Percentiles rank a stretch among this genome's conserved stretches.
phyloP scores from a whole-genome alignment of 2,329 filamentous ascomycete species.

The Camillea tinctor region DNA sequence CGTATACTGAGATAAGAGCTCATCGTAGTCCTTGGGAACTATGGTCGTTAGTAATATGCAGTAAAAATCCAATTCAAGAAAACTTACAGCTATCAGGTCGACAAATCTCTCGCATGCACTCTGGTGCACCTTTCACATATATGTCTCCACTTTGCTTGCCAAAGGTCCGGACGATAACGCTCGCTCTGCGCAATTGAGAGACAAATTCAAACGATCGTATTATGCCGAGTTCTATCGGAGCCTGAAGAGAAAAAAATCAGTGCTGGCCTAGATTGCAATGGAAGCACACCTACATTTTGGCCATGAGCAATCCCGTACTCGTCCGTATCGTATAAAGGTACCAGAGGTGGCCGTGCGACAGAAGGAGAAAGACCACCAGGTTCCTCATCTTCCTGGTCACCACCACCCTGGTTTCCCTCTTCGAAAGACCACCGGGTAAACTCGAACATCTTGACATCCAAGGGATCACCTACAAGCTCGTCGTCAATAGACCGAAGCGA shows the following conservation, averaged over 20 bases:
- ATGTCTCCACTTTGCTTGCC: conserved; percentile 80
- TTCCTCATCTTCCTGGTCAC: conserved; percentile 69
- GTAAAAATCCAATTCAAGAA: background rate
- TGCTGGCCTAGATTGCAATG: background rate
- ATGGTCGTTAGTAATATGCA: conserved; percentile 14
- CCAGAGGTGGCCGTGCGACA: conserved; percentile 75
- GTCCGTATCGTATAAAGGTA: conserved; percentile 48
- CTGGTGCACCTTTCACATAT: conserved; percentile 94
- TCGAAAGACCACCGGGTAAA: conserved; percentile 93
- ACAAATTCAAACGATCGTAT: conserved; percentile 93
- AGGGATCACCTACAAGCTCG: conserved; percentile 86
- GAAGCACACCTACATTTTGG: conserved; percentile 26
- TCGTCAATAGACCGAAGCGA: conserved; percentile 83
- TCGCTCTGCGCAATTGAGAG: conserved; percentile 86
- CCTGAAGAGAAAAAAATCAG: conserved; percentile 31
- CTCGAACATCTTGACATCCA: conserved; percentile 98
- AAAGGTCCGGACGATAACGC: conserved; percentile 87
- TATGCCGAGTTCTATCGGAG: conserved; percentile 80
- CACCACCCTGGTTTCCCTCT: conserved; percentile 72
- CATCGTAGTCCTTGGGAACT: conserved; percentile 87
- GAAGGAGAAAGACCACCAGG: conserved; percentile 79
- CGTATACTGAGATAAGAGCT: conserved; percentile 85
- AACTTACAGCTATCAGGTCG: conserved; percentile 71
- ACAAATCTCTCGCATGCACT: conserved; percentile 95
- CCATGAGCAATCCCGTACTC: conserved; percentile 27